Conservation (phyloP, 441 rosid species). For the Adansonia grandidieri region DNA sequence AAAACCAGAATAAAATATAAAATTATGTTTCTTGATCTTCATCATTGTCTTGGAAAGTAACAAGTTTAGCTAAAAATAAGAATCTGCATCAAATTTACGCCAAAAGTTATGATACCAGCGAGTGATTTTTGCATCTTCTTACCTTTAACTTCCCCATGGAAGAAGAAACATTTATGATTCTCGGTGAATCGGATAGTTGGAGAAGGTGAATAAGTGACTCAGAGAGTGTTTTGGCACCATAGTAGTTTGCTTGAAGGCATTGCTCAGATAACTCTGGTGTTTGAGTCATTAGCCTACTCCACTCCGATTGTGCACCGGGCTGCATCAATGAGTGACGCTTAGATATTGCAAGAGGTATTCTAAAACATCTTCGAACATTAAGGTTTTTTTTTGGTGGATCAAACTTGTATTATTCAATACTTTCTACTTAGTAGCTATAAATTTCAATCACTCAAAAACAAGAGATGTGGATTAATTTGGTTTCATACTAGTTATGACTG, state of each 20-base stretch:
- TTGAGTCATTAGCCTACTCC: constrained; percentile 37
- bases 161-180: constrained; percentile 59
- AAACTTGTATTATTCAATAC: background rate
- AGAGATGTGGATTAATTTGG: background rate
- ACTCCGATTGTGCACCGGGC: constrained; percentile 34
- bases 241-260: constrained; percentile 54
- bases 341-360: background rate
- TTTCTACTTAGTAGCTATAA: background rate
- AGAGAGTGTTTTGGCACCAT: constrained; percentile 52
- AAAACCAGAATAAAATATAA: background rate
- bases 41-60: background rate
- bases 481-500: background rate
- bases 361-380: background rate
- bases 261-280: constrained; percentile 42
- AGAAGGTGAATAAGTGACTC: constrained; percentile 56
- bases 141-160: constrained; percentile 50
- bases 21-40: background rate
- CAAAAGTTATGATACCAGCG: background rate
- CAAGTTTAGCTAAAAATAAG: background rate
- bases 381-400: background rate
- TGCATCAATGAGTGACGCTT: constrained; percentile 18
- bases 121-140: background rate
- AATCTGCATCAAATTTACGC: background rate
- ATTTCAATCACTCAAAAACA: background rate
- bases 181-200: constrained; percentile 47